Conservation (phyloP, 169 alveolate genomes). For the Pseudocohnilembus persalinus region DNA sequence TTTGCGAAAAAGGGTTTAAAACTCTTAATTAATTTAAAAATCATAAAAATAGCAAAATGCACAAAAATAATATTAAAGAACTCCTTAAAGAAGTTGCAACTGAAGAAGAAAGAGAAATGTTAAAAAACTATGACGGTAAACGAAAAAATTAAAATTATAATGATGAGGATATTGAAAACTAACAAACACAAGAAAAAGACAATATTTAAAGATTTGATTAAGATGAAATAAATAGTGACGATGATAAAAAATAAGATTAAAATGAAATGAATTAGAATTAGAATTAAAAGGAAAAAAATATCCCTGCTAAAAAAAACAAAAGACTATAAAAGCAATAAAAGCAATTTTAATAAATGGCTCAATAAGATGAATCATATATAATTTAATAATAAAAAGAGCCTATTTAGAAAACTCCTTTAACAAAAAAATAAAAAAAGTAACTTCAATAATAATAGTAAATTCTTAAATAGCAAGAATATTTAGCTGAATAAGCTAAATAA, state of each 20-base stretch:
- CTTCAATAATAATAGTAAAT: slow-evolving; percentile 5
- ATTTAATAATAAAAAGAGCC: too few relatives aligned
- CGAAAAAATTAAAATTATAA: neutral
- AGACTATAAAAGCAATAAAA: neutral
- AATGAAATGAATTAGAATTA: slow-evolving; percentile 5
- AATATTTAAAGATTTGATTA: neutral
- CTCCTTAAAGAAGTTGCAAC: slow-evolving; percentile 39
- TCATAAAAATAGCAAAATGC: slow-evolving; percentile 62
- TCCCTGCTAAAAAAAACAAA: neutral
- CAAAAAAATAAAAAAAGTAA: slow-evolving; percentile 6
- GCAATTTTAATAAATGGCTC: too few relatives aligned
- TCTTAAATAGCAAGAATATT: slow-evolving; percentile 2
- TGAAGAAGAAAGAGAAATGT: slow-evolving; percentile 15
- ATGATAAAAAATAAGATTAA: slow-evolving; percentile 1
- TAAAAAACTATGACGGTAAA: neutral
- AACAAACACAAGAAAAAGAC: neutral
- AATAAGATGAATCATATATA: too few relatives aligned
- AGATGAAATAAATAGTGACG: neutral
- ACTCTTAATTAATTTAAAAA: slow-evolving; percentile 53
- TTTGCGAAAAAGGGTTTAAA: slow-evolving; percentile 66
- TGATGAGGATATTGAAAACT: neutral
- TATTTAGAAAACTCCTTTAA: too few relatives aligned
- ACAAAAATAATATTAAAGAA: slow-evolving; percentile 53
- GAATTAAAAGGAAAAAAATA: neutral
- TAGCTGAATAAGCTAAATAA: neutral